Percentiles rank a stretch among this genome's conserved stretches.
phyloP scores from a whole-genome alignment of 306 rosid species.

The Cicer cuneatum region DNA sequence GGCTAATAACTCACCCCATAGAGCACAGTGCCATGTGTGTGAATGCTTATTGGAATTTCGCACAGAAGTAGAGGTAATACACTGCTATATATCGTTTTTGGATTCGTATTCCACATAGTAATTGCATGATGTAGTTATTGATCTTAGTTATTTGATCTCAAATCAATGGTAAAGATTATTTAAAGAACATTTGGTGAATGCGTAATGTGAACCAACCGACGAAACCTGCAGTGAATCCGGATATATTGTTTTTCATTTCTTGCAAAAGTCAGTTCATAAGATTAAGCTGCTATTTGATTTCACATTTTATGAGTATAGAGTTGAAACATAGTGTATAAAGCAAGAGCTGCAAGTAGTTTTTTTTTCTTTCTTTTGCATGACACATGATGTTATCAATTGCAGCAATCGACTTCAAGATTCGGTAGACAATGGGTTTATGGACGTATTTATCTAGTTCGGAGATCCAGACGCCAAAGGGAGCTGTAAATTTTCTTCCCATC shows the following conservation, averaged over 20 bases:
- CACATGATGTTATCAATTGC: conserved; percentile 43
- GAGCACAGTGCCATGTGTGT: conserved; percentile 94
- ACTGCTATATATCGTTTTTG: not conserved
- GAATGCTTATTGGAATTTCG: conserved; percentile 80
- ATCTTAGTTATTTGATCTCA: too few relatives aligned
- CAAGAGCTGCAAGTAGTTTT: not conserved
- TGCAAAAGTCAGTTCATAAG: conserved; percentile 12
- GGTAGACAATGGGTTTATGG: conserved; percentile 92
- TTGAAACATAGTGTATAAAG: not conserved
- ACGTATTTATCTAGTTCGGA: conserved; percentile 79
- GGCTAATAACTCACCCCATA: conserved; percentile 66
- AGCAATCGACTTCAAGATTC: conserved; percentile 68
- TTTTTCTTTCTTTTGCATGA: conserved; percentile 30
- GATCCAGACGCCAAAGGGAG: conserved; percentile 55
- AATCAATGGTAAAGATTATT: too few relatives aligned
- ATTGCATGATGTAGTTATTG: too few relatives aligned
- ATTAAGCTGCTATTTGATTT: conserved; percentile 16
- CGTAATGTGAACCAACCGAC: too few relatives aligned
- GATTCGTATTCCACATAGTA: too few relatives aligned
- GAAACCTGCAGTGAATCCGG: too few relatives aligned
- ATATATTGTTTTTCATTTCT: conserved; percentile 35
- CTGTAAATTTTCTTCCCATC: conserved; percentile 43
- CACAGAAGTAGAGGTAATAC: conserved; percentile 79
- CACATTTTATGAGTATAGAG: conserved; percentile 4
- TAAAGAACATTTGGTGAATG: too few relatives aligned